Evolutionary conservation across 1,284 basidiomycete genomes (phyloP), one percentile per base, ranked within the genome.

Genomic region (Porogramme epimiltina): DNA sequence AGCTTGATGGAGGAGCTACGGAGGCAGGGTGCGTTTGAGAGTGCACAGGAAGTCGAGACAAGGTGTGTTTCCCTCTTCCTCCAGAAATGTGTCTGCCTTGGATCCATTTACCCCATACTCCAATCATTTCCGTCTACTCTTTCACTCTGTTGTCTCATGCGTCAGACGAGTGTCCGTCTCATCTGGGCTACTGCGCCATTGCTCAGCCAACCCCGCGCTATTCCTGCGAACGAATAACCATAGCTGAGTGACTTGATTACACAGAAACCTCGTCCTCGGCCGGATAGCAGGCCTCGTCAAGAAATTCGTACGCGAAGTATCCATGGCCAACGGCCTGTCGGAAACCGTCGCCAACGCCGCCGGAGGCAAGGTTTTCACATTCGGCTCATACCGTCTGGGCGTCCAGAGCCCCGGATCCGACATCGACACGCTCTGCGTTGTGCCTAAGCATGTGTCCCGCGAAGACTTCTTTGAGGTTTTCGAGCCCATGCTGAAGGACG

Each of bases 391-490:
- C 77, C 85, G 92, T 60, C 78, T 99, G 39, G 96, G 96, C 51
- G 96, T 99, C 15, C 97, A 99, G 71, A 93, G 93, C 13, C 96
- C 97, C 31, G 93, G 94, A 9, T 84, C 90, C 41, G 96, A 99
- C 84, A 98, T 99, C 69, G 96, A 99, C 76, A 98, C 95, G n/a
- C 79, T 99, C 31, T 95, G 95, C 69, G 96, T 99, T 24, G 97
- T 97, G 25, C 96, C 96, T 4, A 93, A 95, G 70, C 94, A 98
- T 71, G 90, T 99, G 49, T 90, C 89, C 57, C 82, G 93, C 58
- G 95, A 98, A 64, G 94, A 99, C 75, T 99, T 99, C 75, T 98
- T 98, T 66, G 85, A 89, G 0, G 80, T 89, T 33, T 97, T 99
- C 64, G 93, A 95, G 68, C 78, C 82, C 28, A 94, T 98, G 90